Base-by-base conservation (phyloP, 2,329 filamentous ascomycete species). In the Sporothrix protearum region DNA sequence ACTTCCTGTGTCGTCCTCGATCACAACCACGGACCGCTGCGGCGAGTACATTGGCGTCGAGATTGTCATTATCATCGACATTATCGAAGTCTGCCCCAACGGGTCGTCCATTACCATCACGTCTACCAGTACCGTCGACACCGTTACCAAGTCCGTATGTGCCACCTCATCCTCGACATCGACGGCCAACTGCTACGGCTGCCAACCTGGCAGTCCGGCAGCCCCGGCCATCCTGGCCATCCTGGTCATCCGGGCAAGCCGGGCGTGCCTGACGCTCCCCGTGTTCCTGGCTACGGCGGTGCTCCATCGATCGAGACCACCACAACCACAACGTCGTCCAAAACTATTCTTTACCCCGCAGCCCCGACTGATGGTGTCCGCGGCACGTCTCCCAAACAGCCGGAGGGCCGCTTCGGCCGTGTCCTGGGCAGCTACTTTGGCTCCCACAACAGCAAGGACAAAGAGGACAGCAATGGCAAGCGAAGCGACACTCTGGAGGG, bases 1-100 rank as follows among this genome's bases (percentile, higher is more conserved):
- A 2, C 28, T 47, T 8, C 19, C 42, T 1, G 51, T 28, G 14
- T 45, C 45, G n/a, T 71, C 70, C 6, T 39, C 57, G 2, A 30
- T 51, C 7, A 33, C 28, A 5, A 47, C 7, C 3, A 51, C 64
- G 2, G 64, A 36, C 22, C 22, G 22, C 4, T 73, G 72, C 57
- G 42, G 33, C 47, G 47, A 69, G n/a, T 73, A 72, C 28, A 19
- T 70, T 28, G 59, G n/a, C 16, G 49, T 75, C 51, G 70, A 71
- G n/a, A 63, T 74, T 9, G 49, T 72, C 12, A 30, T 73, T 25
- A 64, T 74, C 22, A 61, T 73, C 3, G 74, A 75, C n/a, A 47
- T 75, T 14, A 42, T 75, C 5, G 71, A 73, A 19, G 42, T 75
- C 19, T 72, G 68, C 25, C 73, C 64, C 4, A 45, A 61, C 47